phyloP scores from a whole-genome alignment of 2,329 filamentous ascomycete genomes.

The Aciculosporium take region DNA sequence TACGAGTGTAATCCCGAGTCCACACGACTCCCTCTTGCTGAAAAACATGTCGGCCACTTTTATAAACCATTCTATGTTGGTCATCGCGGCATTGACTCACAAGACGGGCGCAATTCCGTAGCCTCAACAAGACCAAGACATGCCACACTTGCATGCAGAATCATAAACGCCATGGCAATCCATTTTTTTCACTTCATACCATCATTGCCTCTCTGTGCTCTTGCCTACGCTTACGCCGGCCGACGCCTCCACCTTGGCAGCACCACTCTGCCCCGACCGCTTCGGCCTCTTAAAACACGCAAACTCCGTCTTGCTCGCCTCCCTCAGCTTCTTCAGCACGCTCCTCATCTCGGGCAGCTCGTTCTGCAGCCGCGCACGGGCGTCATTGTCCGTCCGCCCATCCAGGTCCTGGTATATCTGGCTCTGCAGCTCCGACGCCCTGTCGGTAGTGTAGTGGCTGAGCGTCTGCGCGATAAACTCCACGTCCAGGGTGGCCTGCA shows the following conservation, averaged over 20 bases:
- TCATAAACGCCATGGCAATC: neutral
- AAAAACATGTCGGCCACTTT: too few relatives aligned
- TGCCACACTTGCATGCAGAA: neutral
- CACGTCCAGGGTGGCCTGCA: slow-evolving; percentile 94
- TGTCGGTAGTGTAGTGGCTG: slow-evolving; percentile 74
- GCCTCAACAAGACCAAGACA: too few relatives aligned
- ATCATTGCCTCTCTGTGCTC: neutral
- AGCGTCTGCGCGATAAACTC: slow-evolving; percentile 95
- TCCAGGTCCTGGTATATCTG: slow-evolving; percentile 89
- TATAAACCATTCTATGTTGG: too few relatives aligned
- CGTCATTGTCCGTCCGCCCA: slow-evolving; percentile 74
- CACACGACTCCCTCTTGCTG: too few relatives aligned
- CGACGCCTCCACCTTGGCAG: slow-evolving; percentile 20
- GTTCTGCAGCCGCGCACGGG: slow-evolving; percentile 62
- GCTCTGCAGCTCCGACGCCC: slow-evolving; percentile 66
- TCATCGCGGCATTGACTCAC: too few relatives aligned
- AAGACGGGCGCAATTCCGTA: too few relatives aligned
- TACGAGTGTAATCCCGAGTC: too few relatives aligned
- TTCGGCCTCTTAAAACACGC: slow-evolving; percentile 63
- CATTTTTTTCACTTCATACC: neutral
- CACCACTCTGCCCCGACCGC: slow-evolving; percentile 21
- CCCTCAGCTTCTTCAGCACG: slow-evolving; percentile 69
- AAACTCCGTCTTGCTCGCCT: slow-evolving; percentile 74
- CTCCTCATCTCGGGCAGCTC: slow-evolving; percentile 83
- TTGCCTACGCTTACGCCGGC: slow-evolving; percentile 7